Base-by-base conservation (phyloP, 441 rosid species). In the Lepidium campestre region DNA sequence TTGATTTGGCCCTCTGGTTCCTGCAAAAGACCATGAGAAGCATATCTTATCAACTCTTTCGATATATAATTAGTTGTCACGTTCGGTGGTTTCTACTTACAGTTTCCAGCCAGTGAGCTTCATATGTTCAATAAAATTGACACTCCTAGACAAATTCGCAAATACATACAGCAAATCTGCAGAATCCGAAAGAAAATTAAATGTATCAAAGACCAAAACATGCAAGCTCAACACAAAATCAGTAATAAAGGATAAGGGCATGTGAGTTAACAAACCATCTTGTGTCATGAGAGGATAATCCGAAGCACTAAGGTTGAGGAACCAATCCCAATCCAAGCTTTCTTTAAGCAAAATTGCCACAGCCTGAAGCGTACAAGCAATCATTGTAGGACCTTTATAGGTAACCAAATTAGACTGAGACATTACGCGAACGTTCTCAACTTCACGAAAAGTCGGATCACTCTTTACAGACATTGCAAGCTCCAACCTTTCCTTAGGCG, bases 61-160 rank as follows among this genome's bases (percentile, higher is more conserved):
- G 1, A 12, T 35, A 18, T 25, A 5, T 5, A 46, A 3, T 37
- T 0, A 36, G 37, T 46, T 36, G 14, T 4, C 18, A 34, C 42
- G n/a, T 20, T 10, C 17, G 15, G 12, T 10, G 0, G 47, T 41
- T 87, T 85, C 17, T 17, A 54, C 86, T 14, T 74, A 90, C 95
- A 83, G 85, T 75, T 90, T 90, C 97, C 97, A 90, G 31, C 94
- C 91, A 2, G 89, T 83, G 39, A 88, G 82, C 68, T 88, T 88
- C 60, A 88, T 86, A 68, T 90, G 91, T 78, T 88, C 97, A 13
- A 90, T 81, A 68, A 88, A 88, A 68, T 90, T 88, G 49, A 85
- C 69, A 62, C 71, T 58, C 71, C 93, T 75, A 50, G 92, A 89
- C 74, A 86, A 67, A 53, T 73, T 68, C 18, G 90, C 78, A 59